phyloP scores from a whole-genome alignment of 805 yeast genomes.

The Torulaspora franciscae region DNA sequence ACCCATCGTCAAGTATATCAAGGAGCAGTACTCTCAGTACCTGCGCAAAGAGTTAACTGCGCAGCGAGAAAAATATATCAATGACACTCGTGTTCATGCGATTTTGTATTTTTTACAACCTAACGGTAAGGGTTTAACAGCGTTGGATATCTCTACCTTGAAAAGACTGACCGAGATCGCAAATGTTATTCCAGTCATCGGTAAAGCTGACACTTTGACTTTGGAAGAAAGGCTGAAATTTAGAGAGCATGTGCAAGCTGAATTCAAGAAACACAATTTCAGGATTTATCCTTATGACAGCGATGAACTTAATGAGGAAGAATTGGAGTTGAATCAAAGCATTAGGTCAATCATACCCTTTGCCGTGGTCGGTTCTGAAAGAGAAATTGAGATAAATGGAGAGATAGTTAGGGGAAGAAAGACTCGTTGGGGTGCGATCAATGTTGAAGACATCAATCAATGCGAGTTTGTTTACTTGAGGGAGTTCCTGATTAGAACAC shows the following conservation, averaged over 20 bases:
- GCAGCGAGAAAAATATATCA: conserved; percentile 75
- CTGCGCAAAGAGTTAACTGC: conserved; percentile 93
- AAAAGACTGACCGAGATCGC: conserved; percentile 83
- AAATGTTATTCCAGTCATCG: conserved; percentile 92
- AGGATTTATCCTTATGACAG: conserved; percentile 80
- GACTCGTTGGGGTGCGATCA: conserved; percentile 89
- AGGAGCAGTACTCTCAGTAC: conserved; percentile 89
- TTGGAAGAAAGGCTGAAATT: conserved; percentile 74
- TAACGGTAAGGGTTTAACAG: conserved; percentile 76
- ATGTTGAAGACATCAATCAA: conserved; percentile 90
- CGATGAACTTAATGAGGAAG: conserved; percentile 59
- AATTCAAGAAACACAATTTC: conserved; percentile 66
- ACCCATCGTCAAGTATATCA: conserved; percentile 87
- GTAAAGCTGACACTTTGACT: conserved; percentile 87
- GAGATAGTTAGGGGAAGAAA: conserved; percentile 82
- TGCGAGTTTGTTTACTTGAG: conserved; percentile 93
- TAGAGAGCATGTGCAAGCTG: conserved; percentile 71
- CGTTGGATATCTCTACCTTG: conserved; percentile 76
- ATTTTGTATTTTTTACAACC: conserved; percentile 89
- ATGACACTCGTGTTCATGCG: conserved; percentile 90
- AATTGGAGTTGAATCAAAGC: conserved; percentile 65
- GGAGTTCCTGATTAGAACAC: conserved; percentile 92
- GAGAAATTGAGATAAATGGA: conserved; percentile 68
- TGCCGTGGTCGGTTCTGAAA: conserved; percentile 90
- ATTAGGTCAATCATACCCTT: conserved; percentile 80